Base-by-base conservation (phyloP, 371 early-diverging fungal genomes). In the Mucor irregularis region DNA sequence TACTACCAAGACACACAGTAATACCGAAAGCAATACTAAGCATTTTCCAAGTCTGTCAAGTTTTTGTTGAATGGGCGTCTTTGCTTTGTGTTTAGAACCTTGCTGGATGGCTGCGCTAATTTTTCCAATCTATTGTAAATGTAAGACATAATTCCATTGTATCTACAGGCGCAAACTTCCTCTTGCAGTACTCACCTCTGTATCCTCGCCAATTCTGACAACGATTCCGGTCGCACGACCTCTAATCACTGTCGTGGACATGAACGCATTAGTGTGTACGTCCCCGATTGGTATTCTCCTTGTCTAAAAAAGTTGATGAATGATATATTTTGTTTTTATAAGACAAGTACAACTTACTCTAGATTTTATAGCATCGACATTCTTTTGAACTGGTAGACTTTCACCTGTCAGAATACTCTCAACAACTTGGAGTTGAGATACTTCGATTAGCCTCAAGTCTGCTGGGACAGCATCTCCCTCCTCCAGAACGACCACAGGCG, bases 391-490 rank as follows among this genome's bases (percentile, higher is more conserved):
- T 5, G 92, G 88, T 16, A 93, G 64, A 40, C 87, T 80, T 73
- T 95, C 95, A 49, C 95, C 96, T 0, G 95, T 95, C 44, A 96
- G 66, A 31, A 94, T 80, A 21, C 90, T 84, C 25, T 42, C 42
- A 8, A 93, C 83, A 0, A 92, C 73, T 58, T 92, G 90, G 24
- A 96, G 78, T 57, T 95, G 92, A 33, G 91, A 70, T 8, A 81
- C 84, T 46, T 94, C 91, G 49, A 91, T 87, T 14, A 97, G 70
- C 16, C 95, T 86, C 22, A 91, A 77, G 67, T 97, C 97, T 24
- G 96, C 97, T n/a, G 93, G 93, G 50, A 95, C 85, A 9, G 89
- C 90, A 50, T 95, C 95, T 11, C 96, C 94, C 62, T 90, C 90
- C 54, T 94, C 93, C 14, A 96, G 74, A 25, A 89, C 78, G 21